Evolutionary conservation across 768 basidiomycete species (phyloP), one percentile per base, ranked within the genome.

Genomic region (Lactarius hatsudake): DNA sequence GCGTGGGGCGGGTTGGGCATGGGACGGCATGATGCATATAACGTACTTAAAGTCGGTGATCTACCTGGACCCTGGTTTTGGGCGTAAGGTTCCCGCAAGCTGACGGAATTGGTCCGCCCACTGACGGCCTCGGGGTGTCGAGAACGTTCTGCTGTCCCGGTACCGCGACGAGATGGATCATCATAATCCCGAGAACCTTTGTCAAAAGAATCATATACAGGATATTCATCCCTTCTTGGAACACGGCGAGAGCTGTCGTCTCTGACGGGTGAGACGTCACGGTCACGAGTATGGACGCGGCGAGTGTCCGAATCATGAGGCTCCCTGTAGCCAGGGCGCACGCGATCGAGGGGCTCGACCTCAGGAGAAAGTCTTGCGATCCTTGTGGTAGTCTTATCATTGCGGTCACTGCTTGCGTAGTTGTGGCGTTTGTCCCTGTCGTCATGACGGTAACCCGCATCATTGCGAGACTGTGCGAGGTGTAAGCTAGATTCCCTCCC

Each of bases 11-110:
- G 42, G 65, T 42, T 59, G 61, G 68, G 62, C 60, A 62, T 48
- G 61, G 65, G 65, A 63, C 57, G 69, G 70, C 69, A 71, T 65
- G 70, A 71, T 71, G 70, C 61, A 60, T 69, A 71, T 45, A 71
- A 71, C 70, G 70, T 71, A 71, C 70, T 71, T 70, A 71, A 63
- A 62, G 70, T 71, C 65, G 70, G 65, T 60, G 70, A 67, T 63
- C 69, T 66, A 63, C 61, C 65, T 59, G 68, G 59, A 60, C 64
- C 64, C 43, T 68, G 70, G 40, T 69, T 64, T 23, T 64, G 63
- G 54, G 61, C 56, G 61, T 63, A 59, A 58, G 45, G 59, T 32
- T 66, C 68, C 53, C 68, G 63, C 36, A 51, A 43, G 58, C 30
- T 42, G 53, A 59, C 58, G 53, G 68, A 23, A 32, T 62, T 62